Evolutionary conservation across 2,329 filamentous ascomycete genomes (phyloP).

Genomic region (Hypoxylon sp.): DNA sequence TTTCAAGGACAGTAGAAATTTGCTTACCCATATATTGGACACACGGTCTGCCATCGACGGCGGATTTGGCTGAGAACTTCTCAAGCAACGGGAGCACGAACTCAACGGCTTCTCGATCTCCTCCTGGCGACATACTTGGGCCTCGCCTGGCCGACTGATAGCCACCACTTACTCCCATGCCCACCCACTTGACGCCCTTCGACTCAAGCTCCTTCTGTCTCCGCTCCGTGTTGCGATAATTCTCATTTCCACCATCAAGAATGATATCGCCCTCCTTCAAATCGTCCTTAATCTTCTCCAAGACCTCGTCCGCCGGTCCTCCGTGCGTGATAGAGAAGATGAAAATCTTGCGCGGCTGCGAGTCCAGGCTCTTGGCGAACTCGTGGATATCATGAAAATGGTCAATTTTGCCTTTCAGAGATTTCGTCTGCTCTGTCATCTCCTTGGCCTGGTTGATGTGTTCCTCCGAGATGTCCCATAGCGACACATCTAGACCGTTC

Average conservation of each 20-base stretch:
- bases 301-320: constrained; percentile 49
- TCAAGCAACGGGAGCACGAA: constrained; percentile 68
- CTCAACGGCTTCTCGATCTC: constrained; percentile 64
- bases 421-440: constrained; percentile 45
- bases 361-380: constrained; percentile 57
- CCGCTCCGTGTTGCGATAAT: constrained; percentile 70
- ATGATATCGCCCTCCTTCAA: constrained; percentile 70
- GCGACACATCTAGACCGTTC: constrained; percentile 60
- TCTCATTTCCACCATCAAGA: constrained; percentile 74
- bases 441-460: constrained; percentile 51
- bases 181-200: constrained; percentile 70
- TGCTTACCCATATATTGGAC: constrained; percentile 48
- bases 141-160: constrained; percentile 73
- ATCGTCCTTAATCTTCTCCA: constrained; percentile 52
- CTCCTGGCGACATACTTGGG: constrained; percentile 73
- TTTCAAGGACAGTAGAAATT: background rate
- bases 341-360: constrained; percentile 56
- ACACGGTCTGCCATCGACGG: constrained; percentile 65
- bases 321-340: constrained; percentile 63
- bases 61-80: constrained; percentile 67
- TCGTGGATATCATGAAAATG: constrained; percentile 48
- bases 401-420: constrained; percentile 28
- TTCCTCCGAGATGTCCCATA: constrained; percentile 54
- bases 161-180: constrained; percentile 73
- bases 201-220: constrained; percentile 65